These are phyloP conservation scores for Macrotyloma uniflorum DNA, from an alignment of 306 rosid genomes.

Conservation along the genomic window DNA sequence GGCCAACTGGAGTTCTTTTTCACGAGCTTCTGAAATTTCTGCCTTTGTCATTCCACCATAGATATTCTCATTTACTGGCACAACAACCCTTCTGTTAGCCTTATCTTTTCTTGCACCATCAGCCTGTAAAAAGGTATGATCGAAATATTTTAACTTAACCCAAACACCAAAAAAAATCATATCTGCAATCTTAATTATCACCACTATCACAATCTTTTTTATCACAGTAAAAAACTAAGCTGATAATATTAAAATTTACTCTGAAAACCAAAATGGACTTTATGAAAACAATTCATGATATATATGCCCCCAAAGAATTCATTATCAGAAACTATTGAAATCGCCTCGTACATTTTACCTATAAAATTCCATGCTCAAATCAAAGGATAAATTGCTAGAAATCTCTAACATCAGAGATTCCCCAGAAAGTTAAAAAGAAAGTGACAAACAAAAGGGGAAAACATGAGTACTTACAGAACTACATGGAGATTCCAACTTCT, in stretches of 20 bases:
- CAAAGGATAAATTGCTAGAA: neutral
- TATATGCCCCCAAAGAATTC: conserved; percentile 17
- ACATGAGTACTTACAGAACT: conserved; percentile 53
- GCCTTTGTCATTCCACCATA: conserved; percentile 79
- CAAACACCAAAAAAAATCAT: conserved; percentile 29
- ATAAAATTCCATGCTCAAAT: neutral
- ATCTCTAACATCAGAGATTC: neutral
- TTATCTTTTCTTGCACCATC: conserved; percentile 55
- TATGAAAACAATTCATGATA: conserved; percentile 10
- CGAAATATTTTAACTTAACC: conserved; percentile 6
- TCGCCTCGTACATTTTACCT: neutral
- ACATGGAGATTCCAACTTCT: conserved; percentile 53
- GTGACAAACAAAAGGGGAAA: neutral
- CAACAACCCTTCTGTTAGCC: conserved; percentile 55
- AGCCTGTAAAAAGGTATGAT: conserved; percentile 54
- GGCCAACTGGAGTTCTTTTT: conserved; percentile 74
- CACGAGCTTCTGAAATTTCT: conserved; percentile 73
- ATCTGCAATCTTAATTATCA: conserved; percentile 13
- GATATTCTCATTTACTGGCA: conserved; percentile 69
- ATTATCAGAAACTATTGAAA: conserved; percentile 7
- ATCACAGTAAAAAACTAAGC: neutral
- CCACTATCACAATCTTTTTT: neutral
- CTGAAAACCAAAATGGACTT: neutral
- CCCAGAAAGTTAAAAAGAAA: neutral
- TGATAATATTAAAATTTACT: neutral